These are phyloP conservation scores for Aspergillus unguis DNA, from an alignment of 2,329 filamentous ascomycete genomes.

Conservation along the genomic window DNA sequence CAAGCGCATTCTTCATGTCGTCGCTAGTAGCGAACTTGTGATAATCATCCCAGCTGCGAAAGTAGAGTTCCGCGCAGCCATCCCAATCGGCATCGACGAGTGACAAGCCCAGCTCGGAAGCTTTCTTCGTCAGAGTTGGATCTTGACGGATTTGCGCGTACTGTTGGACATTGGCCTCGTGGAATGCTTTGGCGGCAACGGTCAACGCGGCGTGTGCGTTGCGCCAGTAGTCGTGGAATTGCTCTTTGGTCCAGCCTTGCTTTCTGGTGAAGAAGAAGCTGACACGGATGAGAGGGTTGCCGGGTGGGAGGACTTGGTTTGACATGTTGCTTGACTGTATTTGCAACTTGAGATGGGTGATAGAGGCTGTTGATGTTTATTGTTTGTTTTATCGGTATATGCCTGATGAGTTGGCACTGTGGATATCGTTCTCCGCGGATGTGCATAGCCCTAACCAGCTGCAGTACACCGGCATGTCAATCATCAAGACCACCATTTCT, in stretches of 20 bases:
- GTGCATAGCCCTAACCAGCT: neutral
- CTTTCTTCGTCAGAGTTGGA: neutral
- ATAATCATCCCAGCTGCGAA: conserved; percentile 1
- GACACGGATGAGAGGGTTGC: neutral
- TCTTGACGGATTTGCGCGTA: neutral
- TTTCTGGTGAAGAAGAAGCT: neutral
- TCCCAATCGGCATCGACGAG: neutral
- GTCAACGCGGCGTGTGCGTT: neutral
- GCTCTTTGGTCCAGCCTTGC: neutral
- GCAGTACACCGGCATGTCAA: neutral
- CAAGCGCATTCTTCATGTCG: neutral
- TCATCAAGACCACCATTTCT: neutral
- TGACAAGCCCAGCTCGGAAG: neutral
- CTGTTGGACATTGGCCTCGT: neutral
- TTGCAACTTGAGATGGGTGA: too few species aligned
- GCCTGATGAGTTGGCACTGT: too few species aligned
- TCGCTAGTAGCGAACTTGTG: neutral
- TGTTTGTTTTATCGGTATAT: too few species aligned
- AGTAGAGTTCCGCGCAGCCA: neutral
- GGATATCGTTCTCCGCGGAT: neutral
- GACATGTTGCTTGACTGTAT: too few species aligned
- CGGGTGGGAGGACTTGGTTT: neutral
- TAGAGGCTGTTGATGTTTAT: too few species aligned
- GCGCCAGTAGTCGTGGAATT: neutral
- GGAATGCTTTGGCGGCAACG: neutral